These are phyloP conservation scores for Inga laurina DNA, from an alignment of 306 rosid genomes.

Conservation along the genomic window DNA sequence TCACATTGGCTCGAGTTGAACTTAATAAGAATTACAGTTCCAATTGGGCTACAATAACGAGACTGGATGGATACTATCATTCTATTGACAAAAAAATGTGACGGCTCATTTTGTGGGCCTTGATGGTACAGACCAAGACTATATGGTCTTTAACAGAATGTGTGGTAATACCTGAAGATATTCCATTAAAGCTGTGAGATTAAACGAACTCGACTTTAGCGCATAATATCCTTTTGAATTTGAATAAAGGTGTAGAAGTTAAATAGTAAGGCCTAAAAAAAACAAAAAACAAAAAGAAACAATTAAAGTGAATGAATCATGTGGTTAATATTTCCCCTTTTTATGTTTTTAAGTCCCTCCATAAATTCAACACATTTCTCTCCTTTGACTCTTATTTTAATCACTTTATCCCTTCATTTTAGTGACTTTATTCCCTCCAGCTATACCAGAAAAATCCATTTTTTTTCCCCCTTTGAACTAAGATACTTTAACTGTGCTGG, in stretches of 20 bases:
- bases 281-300: neutral
- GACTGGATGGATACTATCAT: no score
- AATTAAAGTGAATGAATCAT: neutral
- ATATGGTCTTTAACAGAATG: no score
- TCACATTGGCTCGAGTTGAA: no score
- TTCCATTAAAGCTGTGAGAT: neutral
- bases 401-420: neutral
- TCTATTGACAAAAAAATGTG: no score
- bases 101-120: no score
- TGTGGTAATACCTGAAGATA: no score
- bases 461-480: neutral
- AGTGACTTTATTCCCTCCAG: neutral
- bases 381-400: neutral
- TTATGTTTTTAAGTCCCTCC: neutral
- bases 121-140: no score
- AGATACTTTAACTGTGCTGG: neutral
- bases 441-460: neutral
- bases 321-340: neutral
- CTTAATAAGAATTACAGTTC: no score
- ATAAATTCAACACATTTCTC: neutral
- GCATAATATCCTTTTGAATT: neutral
- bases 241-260: neutral
- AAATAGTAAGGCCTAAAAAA: no score
- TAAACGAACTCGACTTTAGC: neutral
- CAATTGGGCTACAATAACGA: no score